Evolutionary conservation across 2,329 filamentous ascomycete genomes (phyloP).

Genomic region (Aspergillus transmontanensis): DNA sequence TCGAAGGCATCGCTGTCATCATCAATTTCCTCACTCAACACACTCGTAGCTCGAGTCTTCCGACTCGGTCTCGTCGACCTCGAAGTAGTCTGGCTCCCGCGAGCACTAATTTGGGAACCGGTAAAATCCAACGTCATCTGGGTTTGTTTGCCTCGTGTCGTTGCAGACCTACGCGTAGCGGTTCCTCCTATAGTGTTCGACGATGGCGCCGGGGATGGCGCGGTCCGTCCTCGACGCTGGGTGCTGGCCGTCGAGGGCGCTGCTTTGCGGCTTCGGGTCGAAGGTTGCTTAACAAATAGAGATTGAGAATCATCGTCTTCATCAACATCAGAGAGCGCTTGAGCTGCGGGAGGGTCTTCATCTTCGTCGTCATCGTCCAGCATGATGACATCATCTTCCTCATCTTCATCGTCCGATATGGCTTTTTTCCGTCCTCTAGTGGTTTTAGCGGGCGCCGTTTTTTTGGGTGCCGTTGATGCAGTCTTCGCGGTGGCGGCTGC

Average conservation of each 20-base stretch:
- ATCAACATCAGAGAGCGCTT: slow-evolving; percentile 31
- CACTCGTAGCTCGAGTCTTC: slow-evolving; percentile 36
- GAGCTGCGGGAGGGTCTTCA: slow-evolving; percentile 17
- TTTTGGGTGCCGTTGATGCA: slow-evolving; percentile 33
- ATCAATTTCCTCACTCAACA: slow-evolving; percentile 44
- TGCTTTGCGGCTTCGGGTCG: slow-evolving; percentile 28
- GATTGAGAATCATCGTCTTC: slow-evolving; percentile 42
- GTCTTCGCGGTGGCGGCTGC: slow-evolving; percentile 36
- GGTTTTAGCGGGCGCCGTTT: slow-evolving; percentile 21
- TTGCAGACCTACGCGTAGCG: slow-evolving; percentile 28
- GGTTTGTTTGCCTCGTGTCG: slow-evolving; percentile 28
- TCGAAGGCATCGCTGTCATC: slow-evolving; percentile 52
- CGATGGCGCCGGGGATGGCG: slow-evolving; percentile 37
- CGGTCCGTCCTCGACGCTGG: slow-evolving; percentile 29
- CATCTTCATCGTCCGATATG: slow-evolving; percentile 44
- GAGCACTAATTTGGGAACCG: slow-evolving; percentile 38
- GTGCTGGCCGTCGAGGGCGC: slow-evolving; percentile 24
- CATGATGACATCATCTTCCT: slow-evolving; percentile 45
- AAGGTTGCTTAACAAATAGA: slow-evolving; percentile 45
- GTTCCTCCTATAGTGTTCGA: slow-evolving; percentile 33
- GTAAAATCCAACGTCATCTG: slow-evolving; percentile 48
- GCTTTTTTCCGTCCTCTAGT: slow-evolving; percentile 30
- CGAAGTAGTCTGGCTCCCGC: slow-evolving; percentile 18
- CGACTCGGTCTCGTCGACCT: slow-evolving; percentile 29
- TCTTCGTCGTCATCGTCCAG: slow-evolving; percentile 38